Base-by-base conservation (phyloP, 495 filamentous ascomycete species). In the Aspergillus leporis region DNA sequence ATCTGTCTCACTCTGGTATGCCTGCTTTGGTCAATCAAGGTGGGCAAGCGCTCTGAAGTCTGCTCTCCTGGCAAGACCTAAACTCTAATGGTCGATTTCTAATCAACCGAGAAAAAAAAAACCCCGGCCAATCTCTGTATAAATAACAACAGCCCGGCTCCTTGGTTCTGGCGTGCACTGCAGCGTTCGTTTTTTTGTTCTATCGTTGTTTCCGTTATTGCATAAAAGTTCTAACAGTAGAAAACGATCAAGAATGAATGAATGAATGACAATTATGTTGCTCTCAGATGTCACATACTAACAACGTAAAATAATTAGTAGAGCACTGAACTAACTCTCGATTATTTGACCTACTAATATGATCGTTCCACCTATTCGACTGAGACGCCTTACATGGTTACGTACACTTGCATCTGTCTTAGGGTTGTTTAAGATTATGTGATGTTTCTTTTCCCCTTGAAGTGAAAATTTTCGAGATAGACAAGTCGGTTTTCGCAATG, bases 21-120 rank as follows among this genome's bases (percentile, higher is more conserved):
- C 53, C 64, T 23, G 23, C 52, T 25, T 18, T 59, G 16, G 22
- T 61, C 18, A 63, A 64, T 34, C 58, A 63, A 22, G 51, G 60
- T 21, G 55, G 41, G 25, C 40, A 51, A 19, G 19, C 25, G 21
- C 28, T 48, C 43, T 18, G 43, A 36, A 18, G 31, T 19, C 16
- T 40, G 30, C 40, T 19, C 4, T 19, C 23, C 46, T 12, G 54
- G 21, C 18, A 38, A n/a, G 13, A 47, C 7, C 13, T 6, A 28
- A 41, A n/a, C 14, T 41, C 2, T 18, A 5, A 41, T 1, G 38
- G 16, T 5, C 38, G 6, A 6, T n/a, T 14, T n/a, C 2, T 18
- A 3, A 41, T 41, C 13, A n/a, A 41, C 16, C n/a, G 38, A 6
- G 32, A 41, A 41, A 18, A 5, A n/a, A 3, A 16, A 41, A 3